Evolutionary conservation across 2,329 filamentous ascomycete species (phyloP).

Genomic region (Venturia nashicola): DNA sequence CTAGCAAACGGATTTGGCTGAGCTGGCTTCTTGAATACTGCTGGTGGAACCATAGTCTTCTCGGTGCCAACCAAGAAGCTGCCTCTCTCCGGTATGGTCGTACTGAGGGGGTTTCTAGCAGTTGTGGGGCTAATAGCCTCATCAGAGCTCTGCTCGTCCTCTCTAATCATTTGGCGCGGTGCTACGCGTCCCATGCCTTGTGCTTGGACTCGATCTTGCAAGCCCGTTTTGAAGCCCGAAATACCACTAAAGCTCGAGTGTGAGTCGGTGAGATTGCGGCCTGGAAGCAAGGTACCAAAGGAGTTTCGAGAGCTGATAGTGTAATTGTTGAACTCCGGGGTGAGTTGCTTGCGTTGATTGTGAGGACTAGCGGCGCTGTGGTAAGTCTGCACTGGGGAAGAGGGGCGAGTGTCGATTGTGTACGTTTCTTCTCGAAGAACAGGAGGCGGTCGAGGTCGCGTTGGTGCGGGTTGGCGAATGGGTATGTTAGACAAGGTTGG

Average conservation of each 20-base stretch:
- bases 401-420: not conserved
- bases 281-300: not conserved
- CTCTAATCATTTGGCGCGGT: not conserved
- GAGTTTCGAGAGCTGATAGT: not conserved
- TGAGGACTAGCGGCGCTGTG: not conserved
- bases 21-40: not conserved
- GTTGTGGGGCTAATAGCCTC: not conserved
- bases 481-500: not conserved
- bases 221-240: not conserved
- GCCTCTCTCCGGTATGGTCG: not conserved
- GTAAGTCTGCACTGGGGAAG: not conserved
- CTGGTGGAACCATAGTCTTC: not conserved
- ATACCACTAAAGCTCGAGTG: not conserved
- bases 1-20: conserved; percentile 2
- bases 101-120: not conserved
- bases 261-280: not conserved
- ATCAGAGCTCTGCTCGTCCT: conserved; percentile 1
- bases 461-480: not conserved
- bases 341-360: not conserved
- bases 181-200: not conserved
- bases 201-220: not conserved
- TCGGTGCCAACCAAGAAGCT: not conserved
- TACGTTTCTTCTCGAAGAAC: not conserved
- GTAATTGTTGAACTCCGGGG: not conserved
- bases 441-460: not conserved